Evolutionary conservation across 2,329 filamentous ascomycete species (phyloP), one percentile per base, ranked within the genome.

Genomic region (Scolecobasidium constrictum): DNA sequence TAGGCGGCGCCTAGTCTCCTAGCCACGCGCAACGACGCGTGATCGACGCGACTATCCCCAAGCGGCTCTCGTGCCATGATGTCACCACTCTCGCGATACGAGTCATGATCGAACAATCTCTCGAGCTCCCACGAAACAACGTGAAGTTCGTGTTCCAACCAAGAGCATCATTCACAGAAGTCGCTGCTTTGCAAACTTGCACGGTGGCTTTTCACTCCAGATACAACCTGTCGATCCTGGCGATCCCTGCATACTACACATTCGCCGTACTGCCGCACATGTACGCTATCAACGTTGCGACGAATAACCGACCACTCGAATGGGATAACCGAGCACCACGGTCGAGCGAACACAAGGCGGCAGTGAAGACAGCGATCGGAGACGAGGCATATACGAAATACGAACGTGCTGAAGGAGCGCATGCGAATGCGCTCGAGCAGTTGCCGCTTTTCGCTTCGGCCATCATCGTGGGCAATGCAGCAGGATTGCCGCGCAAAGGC

Each of bases 371-470:
- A 38, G 51, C 53, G 4, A 55, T 67, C 3, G 51, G 59, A 7
- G 48, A 59, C 1, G 55, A 59, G 12, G 54, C 52, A 4, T 67
- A 61, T 47, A 61, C 57, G 11, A 56, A 53, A 5, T 70, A 60
- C 41, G 66, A 71, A 53, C 64, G 68, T 33, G 57, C 61, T 17
- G 60, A 66, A 46, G 58, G 63, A 4, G 68, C 65, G 23, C 65
- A 69, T 47, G 55, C 60, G 20, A 70, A 70, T 49, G 59, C 61
- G 20, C 56, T 69, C 47, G 67, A 72, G 54, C 67, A 63, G 41
- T 53, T 70, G 42, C 63, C 67, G 1, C 47, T 71, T 6, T 70
- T 68, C 46, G 51, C 63, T 7, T 57, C 64, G 2, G 63, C 66
- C 2, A 55, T 70, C 6, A 53, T 69, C 12, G 53, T 64, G 4